Base-by-base conservation (phyloP, 202 grass and related monocot genomes). In the Dendrocalamus latiflorus region DNA sequence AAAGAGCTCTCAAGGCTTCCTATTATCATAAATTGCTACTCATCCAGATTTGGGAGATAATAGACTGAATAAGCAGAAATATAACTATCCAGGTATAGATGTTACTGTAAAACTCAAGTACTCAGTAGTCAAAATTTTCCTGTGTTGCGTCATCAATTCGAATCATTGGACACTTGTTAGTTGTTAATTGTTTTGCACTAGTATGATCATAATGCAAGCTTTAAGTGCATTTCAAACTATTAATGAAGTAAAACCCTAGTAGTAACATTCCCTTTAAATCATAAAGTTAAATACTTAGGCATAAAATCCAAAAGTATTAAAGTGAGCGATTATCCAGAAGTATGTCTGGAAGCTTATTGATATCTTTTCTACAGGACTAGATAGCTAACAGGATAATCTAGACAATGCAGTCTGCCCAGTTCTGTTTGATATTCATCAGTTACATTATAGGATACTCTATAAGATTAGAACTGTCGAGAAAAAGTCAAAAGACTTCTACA, bases 11-110 rank as follows among this genome's bases (percentile, higher is more conserved):
- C n/a, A n/a, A n/a, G n/a, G n/a, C n/a, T n/a, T n/a, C 95, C 95
- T 98, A 58, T 74, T 49, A 87, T 36, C 48, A 64, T 50, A 56
- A 65, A 61, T 82, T 49, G 26, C 49, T 72, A 64, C 5, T 15
- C 8, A 25, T 69, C 36, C 63, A 47, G 38, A 80, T 80, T 70
- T 37, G 21, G 55, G 28, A 41, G 48, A 65, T 25, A 72, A 63
- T 8, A 77, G 2, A n/a, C n/a, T n/a, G n/a, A n/a, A n/a, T n/a
- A n/a, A n/a, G 15, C 15, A 77, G 18, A 55, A 30, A 57, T 49
- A 48, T 48, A 42, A 8, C 76, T 82, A 80, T 43, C 6, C 24
- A 75, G 15, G 25, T 38, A 47, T 34, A 66, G 0, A 73, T 65
- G 43, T 4, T 66, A 33, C 47, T 22, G 24, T 13, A 26, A 18